phyloP scores from a whole-genome alignment of 2,329 filamentous ascomycete species.

The Teratosphaeria zuluensis region DNA sequence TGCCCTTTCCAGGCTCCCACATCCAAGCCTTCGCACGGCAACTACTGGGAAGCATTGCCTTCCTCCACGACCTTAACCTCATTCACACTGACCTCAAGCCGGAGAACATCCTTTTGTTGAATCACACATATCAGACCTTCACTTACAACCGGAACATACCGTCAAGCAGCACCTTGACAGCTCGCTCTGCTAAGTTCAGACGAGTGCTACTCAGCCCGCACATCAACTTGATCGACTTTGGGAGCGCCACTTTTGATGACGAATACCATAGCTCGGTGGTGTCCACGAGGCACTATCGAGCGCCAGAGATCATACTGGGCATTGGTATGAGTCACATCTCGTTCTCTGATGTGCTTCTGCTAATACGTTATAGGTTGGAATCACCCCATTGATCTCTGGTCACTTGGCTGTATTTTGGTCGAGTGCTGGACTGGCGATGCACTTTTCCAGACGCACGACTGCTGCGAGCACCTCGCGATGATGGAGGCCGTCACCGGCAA shows the following conservation, averaged over 20 bases:
- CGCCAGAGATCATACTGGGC: constrained; percentile 58
- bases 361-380: constrained; percentile 42
- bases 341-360: neutral
- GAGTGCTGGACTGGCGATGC: constrained; percentile 61
- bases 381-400: constrained; percentile 61
- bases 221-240: constrained; percentile 59
- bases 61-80: constrained; percentile 91
- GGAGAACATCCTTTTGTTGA: constrained; percentile 58
- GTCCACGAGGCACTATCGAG: constrained; percentile 56
- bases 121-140: constrained; percentile 57
- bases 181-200: constrained; percentile 50
- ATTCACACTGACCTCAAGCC: constrained; percentile 79
- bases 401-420: constrained; percentile 58
- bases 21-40: constrained; percentile 96
- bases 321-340: constrained; percentile 31
- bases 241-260: constrained; percentile 58
- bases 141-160: constrained; percentile 60
- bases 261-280: constrained; percentile 61
- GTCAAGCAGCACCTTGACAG: constrained; percentile 50
- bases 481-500: constrained; percentile 44
- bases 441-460: constrained; percentile 59
- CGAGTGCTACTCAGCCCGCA: constrained; percentile 56
- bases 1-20: constrained; percentile 95
- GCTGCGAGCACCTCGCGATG: constrained; percentile 59
- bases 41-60: constrained; percentile 94